Conservation (phyloP, 2,329 filamentous ascomycete species). For the Coniella vitis region DNA sequence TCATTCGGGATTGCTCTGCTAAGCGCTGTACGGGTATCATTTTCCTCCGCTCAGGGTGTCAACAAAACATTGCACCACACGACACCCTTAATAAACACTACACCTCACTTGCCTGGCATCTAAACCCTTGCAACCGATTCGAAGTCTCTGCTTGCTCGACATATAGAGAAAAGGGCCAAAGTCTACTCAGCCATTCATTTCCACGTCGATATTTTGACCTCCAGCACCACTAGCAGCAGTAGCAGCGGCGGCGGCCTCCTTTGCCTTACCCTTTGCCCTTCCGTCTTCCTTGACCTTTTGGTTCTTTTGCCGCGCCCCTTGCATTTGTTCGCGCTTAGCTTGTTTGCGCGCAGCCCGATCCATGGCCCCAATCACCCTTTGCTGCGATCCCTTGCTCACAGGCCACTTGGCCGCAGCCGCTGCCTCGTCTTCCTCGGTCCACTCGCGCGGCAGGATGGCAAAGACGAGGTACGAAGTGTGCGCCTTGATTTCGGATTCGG, state of each 20-base stretch:
- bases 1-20: no score
- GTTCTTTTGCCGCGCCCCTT: conserved; percentile 19
- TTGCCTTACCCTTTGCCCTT: background rate
- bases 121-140: no score
- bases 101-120: no score
- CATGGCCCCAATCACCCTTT: conserved; percentile 44
- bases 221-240: no score
- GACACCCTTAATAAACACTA: no score
- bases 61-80: no score
- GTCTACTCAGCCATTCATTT: no score
- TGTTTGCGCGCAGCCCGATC: conserved; percentile 49
- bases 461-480: conserved; percentile 98
- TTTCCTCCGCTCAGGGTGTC: no score
- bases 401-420: conserved; percentile 59
- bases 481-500: conserved; percentile 84
- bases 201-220: no score
- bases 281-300: conserved; percentile 6
- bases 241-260: background rate
- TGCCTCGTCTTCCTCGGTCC: conserved; percentile 76
- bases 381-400: conserved; percentile 43
- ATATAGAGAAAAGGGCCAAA: no score
- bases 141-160: no score
- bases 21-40: no score
- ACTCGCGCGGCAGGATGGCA: conserved; percentile 78
- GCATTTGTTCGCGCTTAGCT: conserved; percentile 46